These are phyloP conservation scores for Akanthomyces lecanii DNA, from an alignment of 2,329 filamentous ascomycete genomes.

Conservation along the genomic window DNA sequence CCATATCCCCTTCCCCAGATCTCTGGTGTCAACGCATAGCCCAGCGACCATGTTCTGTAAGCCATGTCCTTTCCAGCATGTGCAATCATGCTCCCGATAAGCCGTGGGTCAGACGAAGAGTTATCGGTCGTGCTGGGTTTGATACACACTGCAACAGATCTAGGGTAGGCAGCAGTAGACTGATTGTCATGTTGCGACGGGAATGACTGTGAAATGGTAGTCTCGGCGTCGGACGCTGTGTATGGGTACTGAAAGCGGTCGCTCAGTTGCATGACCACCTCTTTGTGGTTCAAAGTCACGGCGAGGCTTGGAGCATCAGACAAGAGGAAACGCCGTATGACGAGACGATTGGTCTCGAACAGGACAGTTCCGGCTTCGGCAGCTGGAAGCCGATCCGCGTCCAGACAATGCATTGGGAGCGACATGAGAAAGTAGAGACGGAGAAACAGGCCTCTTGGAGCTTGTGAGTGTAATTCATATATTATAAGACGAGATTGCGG, in stretches of 20 bases:
- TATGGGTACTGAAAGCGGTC: slow-evolving; percentile 22
- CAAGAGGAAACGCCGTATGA: not conserved
- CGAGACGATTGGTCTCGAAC: not conserved
- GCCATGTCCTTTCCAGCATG: slow-evolving; percentile 29
- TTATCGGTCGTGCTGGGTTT: slow-evolving; percentile 24
- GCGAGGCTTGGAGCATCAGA: not conserved
- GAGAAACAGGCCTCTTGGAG: not conserved
- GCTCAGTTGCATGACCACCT: not conserved
- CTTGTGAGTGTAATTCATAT: too few relatives aligned
- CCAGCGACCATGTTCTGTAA: slow-evolving; percentile 35
- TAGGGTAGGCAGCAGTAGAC: slow-evolving; percentile 3
- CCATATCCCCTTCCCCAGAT: slow-evolving; percentile 39
- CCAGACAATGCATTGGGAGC: slow-evolving; percentile 9
- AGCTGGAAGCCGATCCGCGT: not conserved
- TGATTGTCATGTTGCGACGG: slow-evolving; percentile 15
- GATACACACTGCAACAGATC: not conserved
- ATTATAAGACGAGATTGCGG: too few relatives aligned
- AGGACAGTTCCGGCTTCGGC: not conserved
- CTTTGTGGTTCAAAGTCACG: not conserved
- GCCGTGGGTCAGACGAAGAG: slow-evolving; percentile 18
- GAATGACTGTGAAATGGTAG: slow-evolving; percentile 25
- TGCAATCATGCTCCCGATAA: slow-evolving; percentile 36
- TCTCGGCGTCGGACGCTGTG: slow-evolving; percentile 26
- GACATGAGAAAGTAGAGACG: not conserved
- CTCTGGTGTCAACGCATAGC: slow-evolving; percentile 37